Evolutionary conservation across 768 basidiomycete genomes (phyloP).

Genomic region (Pilatotrama ljubarskyi): DNA sequence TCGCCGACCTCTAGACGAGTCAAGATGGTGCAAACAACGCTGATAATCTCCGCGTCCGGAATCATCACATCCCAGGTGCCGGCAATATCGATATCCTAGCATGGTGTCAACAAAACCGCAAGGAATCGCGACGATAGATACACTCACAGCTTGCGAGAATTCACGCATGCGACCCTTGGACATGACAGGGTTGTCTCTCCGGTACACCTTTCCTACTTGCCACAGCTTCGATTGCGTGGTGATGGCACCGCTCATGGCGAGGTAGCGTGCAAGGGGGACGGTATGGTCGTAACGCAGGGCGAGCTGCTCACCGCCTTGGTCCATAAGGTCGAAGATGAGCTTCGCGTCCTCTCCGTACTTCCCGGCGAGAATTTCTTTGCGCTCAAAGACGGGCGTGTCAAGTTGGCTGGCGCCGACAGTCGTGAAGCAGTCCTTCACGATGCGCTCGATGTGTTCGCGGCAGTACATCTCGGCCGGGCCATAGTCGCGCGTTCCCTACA

Average conservation of each 20-base stretch:
- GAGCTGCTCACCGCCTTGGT: constrained; percentile 96
- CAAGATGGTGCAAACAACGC: constrained; percentile 78
- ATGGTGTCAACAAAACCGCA: constrained; percentile 6
- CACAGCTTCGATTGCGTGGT: constrained; percentile 79
- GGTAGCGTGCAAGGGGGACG: constrained; percentile 91
- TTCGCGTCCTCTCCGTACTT: constrained; percentile 99
- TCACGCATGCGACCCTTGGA: constrained; percentile 98
- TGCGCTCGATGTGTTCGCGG: constrained; percentile 85
- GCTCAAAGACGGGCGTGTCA: constrained; percentile 98
- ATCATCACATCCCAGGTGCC: constrained; percentile 97
- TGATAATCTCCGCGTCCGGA: constrained; percentile 90
- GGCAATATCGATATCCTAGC: constrained; percentile 92
- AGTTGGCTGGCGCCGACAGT: constrained; percentile 88
- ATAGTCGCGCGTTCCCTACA: constrained; percentile 94
- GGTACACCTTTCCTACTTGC: constrained; percentile 99
- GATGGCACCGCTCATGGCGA: constrained; percentile 93
- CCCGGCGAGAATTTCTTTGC: constrained; percentile 92
- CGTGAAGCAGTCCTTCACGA: constrained; percentile 85
- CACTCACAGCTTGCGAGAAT: constrained; percentile 79
- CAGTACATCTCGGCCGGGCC: constrained; percentile 91
- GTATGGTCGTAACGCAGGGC: constrained; percentile 96
- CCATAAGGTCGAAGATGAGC: constrained; percentile 95
- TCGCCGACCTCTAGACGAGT: constrained; percentile 88
- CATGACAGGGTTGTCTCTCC: constrained; percentile 96
- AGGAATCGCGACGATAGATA: constrained; percentile 18